Percentiles rank a stretch among this genome's conserved stretches.
Evolutionary conservation across 148 eudicot genomes (phyloP).

Genomic region (Rhododendron henanense): DNA sequence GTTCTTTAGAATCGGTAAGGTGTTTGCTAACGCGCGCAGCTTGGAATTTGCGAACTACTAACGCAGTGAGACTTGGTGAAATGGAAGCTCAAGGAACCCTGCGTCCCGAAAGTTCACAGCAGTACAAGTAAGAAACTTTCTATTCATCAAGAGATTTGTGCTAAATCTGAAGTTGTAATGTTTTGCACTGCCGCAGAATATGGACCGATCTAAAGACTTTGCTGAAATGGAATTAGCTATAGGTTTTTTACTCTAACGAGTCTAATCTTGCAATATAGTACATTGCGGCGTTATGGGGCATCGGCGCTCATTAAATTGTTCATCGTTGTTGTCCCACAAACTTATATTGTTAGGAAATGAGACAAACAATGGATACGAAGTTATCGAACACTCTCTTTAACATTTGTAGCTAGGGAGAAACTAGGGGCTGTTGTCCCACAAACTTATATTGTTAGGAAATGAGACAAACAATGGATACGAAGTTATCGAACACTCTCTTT

Average conservation of each 20-base stretch:
- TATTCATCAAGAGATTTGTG: not conserved
- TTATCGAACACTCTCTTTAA: too few species aligned
- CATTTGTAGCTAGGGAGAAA: not conserved
- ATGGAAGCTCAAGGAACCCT: slow-evolving; percentile 42
- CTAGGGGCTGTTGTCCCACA: not conserved
- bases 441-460: not conserved
- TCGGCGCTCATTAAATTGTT: not conserved
- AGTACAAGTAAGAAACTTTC: slow-evolving; percentile 41
- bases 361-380: too few species aligned
- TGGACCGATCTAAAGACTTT: not conserved
- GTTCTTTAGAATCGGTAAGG: slow-evolving; percentile 53
- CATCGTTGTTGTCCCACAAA: not conserved
- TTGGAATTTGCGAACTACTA: slow-evolving; percentile 38
- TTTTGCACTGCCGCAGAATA: not conserved
- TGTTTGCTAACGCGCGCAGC: slow-evolving; percentile 54
- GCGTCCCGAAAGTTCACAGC: slow-evolving; percentile 37
- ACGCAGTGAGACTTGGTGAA: slow-evolving; percentile 29
- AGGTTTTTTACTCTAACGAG: not conserved
- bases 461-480: too few species aligned
- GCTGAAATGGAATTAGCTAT: not conserved
- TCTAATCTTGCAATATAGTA: not conserved
- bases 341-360: not conserved
- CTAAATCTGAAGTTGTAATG: slow-evolving; percentile 7
- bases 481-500: too few species aligned
- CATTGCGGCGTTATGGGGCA: not conserved